phyloP scores from a whole-genome alignment of 1,284 basidiomycete species.

The Trametes polyzona region DNA sequence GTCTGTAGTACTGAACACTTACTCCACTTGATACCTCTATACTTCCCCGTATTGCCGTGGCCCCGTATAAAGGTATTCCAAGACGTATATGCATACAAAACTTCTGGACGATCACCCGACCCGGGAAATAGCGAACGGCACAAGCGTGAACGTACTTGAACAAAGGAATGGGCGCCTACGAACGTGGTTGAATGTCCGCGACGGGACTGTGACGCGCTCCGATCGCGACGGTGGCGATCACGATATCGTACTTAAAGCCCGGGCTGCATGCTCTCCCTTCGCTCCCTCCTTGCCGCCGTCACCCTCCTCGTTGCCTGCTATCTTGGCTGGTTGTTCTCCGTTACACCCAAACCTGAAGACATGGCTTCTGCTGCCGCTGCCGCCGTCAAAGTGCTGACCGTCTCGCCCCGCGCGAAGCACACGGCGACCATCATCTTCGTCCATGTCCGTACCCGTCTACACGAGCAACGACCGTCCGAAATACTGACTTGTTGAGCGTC shows the following conservation, averaged over 20 bases:
- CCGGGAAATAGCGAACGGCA: not conserved
- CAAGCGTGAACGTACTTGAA: not conserved
- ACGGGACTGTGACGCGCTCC: not conserved
- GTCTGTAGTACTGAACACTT: too few relatives aligned
- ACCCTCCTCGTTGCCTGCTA: slow-evolving; percentile 3
- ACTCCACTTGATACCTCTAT: too few relatives aligned
- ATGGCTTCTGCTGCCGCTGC: slow-evolving; percentile 41
- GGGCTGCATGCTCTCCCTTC: not conserved
- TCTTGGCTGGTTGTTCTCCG: not conserved
- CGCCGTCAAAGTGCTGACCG: slow-evolving; percentile 50
- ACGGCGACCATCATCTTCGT: slow-evolving; percentile 89
- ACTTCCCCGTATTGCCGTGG: too few relatives aligned
- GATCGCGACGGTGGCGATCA: not conserved
- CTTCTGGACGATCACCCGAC: too few relatives aligned
- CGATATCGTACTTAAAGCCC: not conserved
- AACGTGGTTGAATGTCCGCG: not conserved
- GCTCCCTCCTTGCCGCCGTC: not conserved
- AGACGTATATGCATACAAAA: too few relatives aligned
- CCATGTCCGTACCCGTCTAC: slow-evolving; percentile 63
- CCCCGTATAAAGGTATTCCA: too few relatives aligned
- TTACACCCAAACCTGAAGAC: not conserved
- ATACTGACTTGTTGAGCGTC: not conserved
- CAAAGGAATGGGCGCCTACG: not conserved
- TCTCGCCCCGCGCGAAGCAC: slow-evolving; percentile 65
- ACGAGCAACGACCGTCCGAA: not conserved